A percentile compares a stretch with the other conserved stretches of the same genome.
Conservation (phyloP, 805 yeast genomes). For the Cyberlindnera mrakii region DNA sequence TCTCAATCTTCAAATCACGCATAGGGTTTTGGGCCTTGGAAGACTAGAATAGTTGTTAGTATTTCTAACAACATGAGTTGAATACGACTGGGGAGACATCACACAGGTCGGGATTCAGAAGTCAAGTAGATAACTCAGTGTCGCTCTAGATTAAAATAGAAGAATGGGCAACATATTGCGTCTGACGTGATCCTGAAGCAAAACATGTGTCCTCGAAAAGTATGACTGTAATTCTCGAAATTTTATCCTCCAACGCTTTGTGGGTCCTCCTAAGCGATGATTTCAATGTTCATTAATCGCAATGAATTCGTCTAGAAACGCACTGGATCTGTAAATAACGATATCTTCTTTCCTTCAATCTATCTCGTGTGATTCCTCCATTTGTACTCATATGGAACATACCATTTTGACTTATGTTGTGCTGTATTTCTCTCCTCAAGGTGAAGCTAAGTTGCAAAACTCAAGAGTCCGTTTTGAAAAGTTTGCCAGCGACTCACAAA, state of each 20-base stretch:
- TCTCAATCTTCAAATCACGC: slow-evolving; percentile 99
- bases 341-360: background rate
- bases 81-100: background rate
- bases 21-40: slow-evolving; percentile 80
- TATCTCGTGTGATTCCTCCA: background rate
- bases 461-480: slow-evolving; percentile 13
- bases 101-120: background rate
- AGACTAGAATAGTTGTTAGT: slow-evolving; percentile 29
- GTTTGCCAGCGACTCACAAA: slow-evolving; percentile 6
- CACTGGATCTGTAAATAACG: too few relatives aligned
- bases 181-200: too few relatives aligned
- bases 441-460: slow-evolving; percentile 4
- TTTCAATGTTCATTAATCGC: too few relatives aligned
- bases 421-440: slow-evolving; percentile 9
- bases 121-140: too few relatives aligned
- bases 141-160: too few relatives aligned
- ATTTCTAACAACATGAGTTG: background rate
- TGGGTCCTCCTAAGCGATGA: too few relatives aligned
- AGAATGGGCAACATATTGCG: too few relatives aligned
- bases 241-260: too few relatives aligned
- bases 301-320: too few relatives aligned
- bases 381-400: slow-evolving; percentile 3
- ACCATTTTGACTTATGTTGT: slow-evolving; percentile 20
- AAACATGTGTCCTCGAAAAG: too few relatives aligned
- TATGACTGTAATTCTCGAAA: too few relatives aligned